Conservation (phyloP, 2,329 filamentous ascomycete genomes). For the Kalaharituber pfeilii region DNA sequence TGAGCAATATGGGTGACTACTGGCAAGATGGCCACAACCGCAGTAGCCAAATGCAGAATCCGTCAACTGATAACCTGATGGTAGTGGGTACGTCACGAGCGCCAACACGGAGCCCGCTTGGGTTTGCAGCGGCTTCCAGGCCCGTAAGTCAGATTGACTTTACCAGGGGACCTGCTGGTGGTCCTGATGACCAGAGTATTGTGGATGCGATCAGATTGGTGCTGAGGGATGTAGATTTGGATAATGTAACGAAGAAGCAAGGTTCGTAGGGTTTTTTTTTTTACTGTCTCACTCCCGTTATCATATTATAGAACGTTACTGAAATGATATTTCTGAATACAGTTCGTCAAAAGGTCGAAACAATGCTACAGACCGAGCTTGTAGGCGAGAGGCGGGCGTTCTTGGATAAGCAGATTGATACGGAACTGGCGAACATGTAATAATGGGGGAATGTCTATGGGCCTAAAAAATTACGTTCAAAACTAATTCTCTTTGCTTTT, state of each 20-base stretch:
- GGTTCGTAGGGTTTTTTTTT: constrained; percentile 33
- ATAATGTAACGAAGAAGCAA: constrained; percentile 98
- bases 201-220: constrained; percentile 70
- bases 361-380: constrained; percentile 78
- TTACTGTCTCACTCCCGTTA: background rate
- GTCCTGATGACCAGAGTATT: constrained; percentile 64
- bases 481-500: too few relatives aligned
- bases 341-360: constrained; percentile 75
- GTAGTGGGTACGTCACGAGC: constrained; percentile 24
- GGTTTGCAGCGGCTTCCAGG: constrained; percentile 30
- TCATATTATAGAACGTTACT: background rate
- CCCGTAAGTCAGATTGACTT: constrained; percentile 43
- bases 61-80: constrained; percentile 31
- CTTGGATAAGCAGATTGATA: constrained; percentile 80
- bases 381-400: constrained; percentile 71
- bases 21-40: constrained; percentile 22
- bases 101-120: constrained; percentile 34
- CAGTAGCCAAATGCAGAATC: constrained; percentile 27
- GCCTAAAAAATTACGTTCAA: too few relatives aligned
- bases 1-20: constrained; percentile 31
- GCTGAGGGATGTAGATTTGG: constrained; percentile 73
- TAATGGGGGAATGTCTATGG: background rate
- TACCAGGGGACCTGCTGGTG: constrained; percentile 35
- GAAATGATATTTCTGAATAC: background rate
- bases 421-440: constrained; percentile 2